These are phyloP conservation scores for Aureobasidium sp. DNA, from an alignment of 2,329 filamentous ascomycete genomes.

Conservation along the genomic window DNA sequence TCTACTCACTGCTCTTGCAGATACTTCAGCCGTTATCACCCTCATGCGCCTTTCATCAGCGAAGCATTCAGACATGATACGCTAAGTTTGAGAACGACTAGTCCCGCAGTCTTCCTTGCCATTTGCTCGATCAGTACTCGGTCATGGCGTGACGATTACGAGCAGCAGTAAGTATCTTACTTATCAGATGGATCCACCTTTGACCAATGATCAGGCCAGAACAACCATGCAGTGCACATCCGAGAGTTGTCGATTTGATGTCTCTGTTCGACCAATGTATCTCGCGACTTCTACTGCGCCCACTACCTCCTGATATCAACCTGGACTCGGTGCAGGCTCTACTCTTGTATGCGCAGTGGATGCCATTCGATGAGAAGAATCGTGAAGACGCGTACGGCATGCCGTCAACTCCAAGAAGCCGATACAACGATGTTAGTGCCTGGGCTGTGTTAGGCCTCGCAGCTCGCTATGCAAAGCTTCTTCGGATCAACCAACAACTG, in stretches of 20 bases:
- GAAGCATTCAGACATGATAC: not conserved
- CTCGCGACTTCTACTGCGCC: not conserved
- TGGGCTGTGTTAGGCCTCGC: not conserved
- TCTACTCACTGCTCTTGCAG: not conserved
- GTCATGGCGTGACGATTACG: not conserved
- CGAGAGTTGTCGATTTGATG: not conserved
- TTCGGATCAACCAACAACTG: not conserved
- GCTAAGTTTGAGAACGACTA: not conserved
- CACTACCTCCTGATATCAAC: not conserved
- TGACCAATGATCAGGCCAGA: not conserved
- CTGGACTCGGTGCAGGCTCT: not conserved
- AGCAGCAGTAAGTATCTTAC: not conserved
- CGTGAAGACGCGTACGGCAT: not conserved
- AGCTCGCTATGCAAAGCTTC: not conserved
- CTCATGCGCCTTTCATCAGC: not conserved
- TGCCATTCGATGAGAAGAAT: not conserved
- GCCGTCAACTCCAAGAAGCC: not conserved
- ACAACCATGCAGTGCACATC: not conserved
- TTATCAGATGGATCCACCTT: not conserved
- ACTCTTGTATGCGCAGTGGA: slow-evolving; percentile 2
- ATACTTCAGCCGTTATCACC: not conserved
- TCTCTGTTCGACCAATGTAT: not conserved
- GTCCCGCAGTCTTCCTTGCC: not conserved
- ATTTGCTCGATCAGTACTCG: not conserved
- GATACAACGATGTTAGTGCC: not conserved